These are phyloP conservation scores for Globisporangium echinulatum DNA, from an alignment of 352 stramenopile species.

Conservation along the genomic window DNA sequence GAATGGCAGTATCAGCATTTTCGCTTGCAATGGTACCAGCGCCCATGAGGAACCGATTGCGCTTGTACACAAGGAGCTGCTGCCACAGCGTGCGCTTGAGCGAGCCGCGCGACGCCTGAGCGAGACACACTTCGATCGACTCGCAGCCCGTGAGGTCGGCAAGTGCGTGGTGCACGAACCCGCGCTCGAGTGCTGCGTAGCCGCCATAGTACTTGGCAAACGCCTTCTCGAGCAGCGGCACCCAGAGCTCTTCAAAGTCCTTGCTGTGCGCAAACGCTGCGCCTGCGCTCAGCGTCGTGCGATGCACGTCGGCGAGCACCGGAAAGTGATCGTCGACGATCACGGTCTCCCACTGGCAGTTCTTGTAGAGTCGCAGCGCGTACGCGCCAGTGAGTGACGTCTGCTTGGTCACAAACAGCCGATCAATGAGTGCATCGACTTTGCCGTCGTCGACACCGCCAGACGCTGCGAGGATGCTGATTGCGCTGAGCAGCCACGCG, in stretches of 20 bases:
- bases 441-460: slow-evolving; percentile 84
- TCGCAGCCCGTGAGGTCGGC: slow-evolving; percentile 82
- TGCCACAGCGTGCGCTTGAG: slow-evolving; percentile 89
- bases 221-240: slow-evolving; percentile 90
- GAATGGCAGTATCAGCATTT: slow-evolving; percentile 81
- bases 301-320: slow-evolving; percentile 47
- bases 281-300: slow-evolving; percentile 52
- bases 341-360: slow-evolving; percentile 90
- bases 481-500: slow-evolving; percentile 86
- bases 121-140: slow-evolving; percentile 87
- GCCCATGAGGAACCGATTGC: slow-evolving; percentile 89
- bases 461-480: slow-evolving; percentile 89
- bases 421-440: slow-evolving; percentile 84
- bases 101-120: slow-evolving; percentile 69
- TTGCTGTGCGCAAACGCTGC: slow-evolving; percentile 84
- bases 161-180: slow-evolving; percentile 90
- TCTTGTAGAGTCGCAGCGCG: slow-evolving; percentile 88
- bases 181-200: slow-evolving; percentile 78
- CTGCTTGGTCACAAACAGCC: slow-evolving; percentile 87
- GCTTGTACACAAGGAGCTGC: slow-evolving; percentile 74
- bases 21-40: slow-evolving; percentile 81
- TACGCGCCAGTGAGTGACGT: slow-evolving; percentile 90
- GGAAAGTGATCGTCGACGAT: slow-evolving; percentile 91
- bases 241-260: slow-evolving; percentile 89
- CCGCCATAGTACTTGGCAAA: slow-evolving; percentile 91